Percentiles rank a stretch among this genome's conserved stretches.
Evolutionary conservation across 495 filamentous ascomycete species (phyloP).

Genomic region (Penicillium subrubescens): DNA sequence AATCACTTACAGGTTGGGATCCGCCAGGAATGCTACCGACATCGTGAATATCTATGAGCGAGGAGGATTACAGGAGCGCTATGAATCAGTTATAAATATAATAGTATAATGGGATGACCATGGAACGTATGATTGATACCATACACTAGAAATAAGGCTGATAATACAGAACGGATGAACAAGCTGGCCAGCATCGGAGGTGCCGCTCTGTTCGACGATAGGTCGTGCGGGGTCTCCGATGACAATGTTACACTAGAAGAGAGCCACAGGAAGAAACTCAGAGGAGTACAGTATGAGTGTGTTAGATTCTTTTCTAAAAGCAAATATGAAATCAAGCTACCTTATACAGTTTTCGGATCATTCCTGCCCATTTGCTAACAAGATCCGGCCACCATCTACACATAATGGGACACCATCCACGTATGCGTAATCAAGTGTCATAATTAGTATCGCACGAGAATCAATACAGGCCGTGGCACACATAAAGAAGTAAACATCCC

Average conservation of each 20-base stretch:
- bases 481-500: too few relatives aligned
- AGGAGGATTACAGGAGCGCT: neutral
- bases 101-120: neutral
- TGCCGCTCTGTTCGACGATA: neutral
- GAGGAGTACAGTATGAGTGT: too few relatives aligned
- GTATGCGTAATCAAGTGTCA: neutral
- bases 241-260: neutral
- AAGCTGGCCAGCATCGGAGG: neutral
- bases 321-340: too few relatives aligned
- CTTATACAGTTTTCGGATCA: neutral
- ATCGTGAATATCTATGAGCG: neutral
- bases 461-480: neutral
- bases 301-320: too few relatives aligned
- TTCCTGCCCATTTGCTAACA: neutral
- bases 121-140: neutral
- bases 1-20: neutral
- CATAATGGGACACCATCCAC: neutral
- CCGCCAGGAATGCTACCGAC: neutral
- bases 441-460: neutral
- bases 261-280: neutral
- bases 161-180: neutral
- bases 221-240: neutral
- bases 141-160: neutral
- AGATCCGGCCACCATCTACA: neutral
- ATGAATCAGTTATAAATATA: neutral